These are phyloP conservation scores for Tetrahymena thermophila DNA, from an alignment of 73 alveolate genomes.

Conservation along the genomic window DNA sequence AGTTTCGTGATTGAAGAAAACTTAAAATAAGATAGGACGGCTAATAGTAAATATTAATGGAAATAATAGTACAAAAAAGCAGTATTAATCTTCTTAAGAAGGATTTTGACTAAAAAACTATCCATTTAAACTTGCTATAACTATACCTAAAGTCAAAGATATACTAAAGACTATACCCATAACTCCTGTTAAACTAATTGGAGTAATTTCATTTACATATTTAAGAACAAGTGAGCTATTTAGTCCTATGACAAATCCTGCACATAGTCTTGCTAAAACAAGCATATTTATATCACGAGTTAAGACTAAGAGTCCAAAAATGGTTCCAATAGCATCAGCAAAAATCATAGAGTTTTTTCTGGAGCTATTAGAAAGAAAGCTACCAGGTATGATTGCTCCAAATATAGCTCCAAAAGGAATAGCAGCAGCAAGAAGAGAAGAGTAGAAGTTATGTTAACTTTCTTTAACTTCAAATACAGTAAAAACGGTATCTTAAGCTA, in stretches of 20 bases:
- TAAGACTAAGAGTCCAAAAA: background rate
- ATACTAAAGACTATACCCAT: conserved; percentile 16
- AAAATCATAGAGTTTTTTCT: background rate
- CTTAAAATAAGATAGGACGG: background rate
- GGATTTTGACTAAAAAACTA: conserved; percentile 18
- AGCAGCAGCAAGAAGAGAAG: background rate
- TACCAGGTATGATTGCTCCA: conserved; percentile 16
- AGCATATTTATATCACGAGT: background rate
- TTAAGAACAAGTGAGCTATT: conserved; percentile 24
- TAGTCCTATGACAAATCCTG: conserved; percentile 25
- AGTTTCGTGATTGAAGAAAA: background rate
- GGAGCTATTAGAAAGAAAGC: background rate
- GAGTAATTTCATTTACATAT: conserved; percentile 14
- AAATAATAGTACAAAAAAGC: conserved; percentile 6
- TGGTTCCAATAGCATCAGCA: conserved; percentile 15
- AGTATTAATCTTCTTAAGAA: background rate
- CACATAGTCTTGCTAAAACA: background rate
- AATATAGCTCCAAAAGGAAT: conserved; percentile 39
- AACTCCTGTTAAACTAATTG: conserved; percentile 21
- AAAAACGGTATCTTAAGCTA: conserved; percentile 19
- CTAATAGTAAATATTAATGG: conserved; percentile 7
- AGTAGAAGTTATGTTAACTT: background rate
- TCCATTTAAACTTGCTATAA: conserved; percentile 8
- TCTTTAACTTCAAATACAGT: background rate
- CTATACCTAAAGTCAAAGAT: background rate